These are phyloP conservation scores for Eucalyptus viminalis DNA, from an alignment of 345 rosid species.

Conservation along the genomic window DNA sequence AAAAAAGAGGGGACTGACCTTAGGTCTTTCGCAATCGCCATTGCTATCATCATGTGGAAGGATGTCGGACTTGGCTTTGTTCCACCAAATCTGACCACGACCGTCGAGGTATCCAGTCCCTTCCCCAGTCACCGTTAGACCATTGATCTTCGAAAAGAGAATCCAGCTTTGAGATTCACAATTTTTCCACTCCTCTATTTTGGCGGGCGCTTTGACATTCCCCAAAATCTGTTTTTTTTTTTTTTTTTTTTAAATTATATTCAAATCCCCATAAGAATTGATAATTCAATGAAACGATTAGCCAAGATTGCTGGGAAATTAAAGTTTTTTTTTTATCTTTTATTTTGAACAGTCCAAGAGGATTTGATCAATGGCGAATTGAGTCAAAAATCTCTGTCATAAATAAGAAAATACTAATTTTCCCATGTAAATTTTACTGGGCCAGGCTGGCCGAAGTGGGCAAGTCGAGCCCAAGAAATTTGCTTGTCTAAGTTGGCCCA, in stretches of 20 bases:
- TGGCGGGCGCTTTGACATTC: conserved; percentile 9
- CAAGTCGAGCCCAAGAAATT: neutral
- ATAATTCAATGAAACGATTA: neutral
- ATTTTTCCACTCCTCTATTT: conserved; percentile 8
- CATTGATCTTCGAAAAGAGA: conserved; percentile 1
- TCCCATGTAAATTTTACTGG: too few relatives aligned
- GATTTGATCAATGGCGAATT: neutral
- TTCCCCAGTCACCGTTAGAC: conserved; percentile 9
- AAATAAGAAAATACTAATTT: neutral
- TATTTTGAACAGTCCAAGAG: fast-evolving
- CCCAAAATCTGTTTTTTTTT: conserved; percentile 6
- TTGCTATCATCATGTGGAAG: neutral
- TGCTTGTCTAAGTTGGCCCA: neutral
- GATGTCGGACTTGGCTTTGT: neutral
- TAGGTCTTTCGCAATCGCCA: neutral
- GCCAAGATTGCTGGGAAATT: neutral
- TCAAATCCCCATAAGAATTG: neutral
- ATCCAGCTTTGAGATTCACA: conserved; percentile 9
- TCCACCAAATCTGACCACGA: conserved; percentile 34
- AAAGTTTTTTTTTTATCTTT: neutral
- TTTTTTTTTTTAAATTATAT: too few relatives aligned
- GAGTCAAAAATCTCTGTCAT: neutral
- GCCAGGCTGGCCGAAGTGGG: neutral
- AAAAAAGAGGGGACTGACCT: neutral
- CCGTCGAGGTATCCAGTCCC: conserved; percentile 22